Conservation (phyloP, 768 basidiomycete species). For the Suillus variegatus region DNA sequence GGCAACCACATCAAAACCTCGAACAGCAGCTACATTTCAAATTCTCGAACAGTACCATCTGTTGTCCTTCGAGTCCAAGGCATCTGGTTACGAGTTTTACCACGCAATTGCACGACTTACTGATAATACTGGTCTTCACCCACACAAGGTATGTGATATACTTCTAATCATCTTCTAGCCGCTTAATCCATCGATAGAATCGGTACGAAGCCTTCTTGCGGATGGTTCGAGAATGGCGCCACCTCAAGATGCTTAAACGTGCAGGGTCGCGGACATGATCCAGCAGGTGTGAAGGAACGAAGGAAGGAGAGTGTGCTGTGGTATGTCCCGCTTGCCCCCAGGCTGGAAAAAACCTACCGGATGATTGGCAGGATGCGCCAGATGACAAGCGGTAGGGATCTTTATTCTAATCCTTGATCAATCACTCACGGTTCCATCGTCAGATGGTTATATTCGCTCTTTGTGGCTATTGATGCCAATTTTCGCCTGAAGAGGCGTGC, state of each 20-base stretch:
- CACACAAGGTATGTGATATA: constrained; percentile 12
- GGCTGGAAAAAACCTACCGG: constrained; percentile 10
- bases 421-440: neutral
- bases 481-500: constrained; percentile 31
- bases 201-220: neutral
- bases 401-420: neutral
- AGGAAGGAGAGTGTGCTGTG: constrained; percentile 3
- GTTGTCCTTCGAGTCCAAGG: constrained; percentile 31
- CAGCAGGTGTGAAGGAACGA: neutral
- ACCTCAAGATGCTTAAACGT: neutral
- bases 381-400: neutral
- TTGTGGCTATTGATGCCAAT: constrained; percentile 34
- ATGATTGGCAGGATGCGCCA: constrained; percentile 6
- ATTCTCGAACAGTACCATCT: constrained; percentile 28
- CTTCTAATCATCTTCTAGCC: neutral
- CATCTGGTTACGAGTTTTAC: constrained; percentile 29
- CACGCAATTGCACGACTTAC: constrained; percentile 9
- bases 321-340: constrained; percentile 10
- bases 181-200: neutral
- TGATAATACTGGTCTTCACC: too few relatives aligned
- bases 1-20: constrained; percentile 2
- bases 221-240: constrained; percentile 1
- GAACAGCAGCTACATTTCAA: constrained; percentile 3
- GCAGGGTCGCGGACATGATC: neutral
- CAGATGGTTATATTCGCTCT: constrained; percentile 31